phyloP scores from a whole-genome alignment of 257 asterid genomes.

The Solanum arcanum region DNA sequence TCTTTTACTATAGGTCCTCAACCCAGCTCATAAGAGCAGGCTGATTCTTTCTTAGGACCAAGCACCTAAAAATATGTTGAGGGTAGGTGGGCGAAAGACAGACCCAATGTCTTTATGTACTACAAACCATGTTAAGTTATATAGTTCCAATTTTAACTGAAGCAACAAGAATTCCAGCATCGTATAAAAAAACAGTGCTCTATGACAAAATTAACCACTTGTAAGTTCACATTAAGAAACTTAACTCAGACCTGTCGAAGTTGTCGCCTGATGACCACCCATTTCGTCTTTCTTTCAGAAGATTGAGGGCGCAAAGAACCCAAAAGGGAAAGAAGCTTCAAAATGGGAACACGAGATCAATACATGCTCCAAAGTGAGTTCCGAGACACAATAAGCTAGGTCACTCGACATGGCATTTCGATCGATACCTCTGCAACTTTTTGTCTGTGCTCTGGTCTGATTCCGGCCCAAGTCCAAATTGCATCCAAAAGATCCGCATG shows the following conservation, averaged over 20 bases:
- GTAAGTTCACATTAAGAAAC: not conserved
- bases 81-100: not conserved
- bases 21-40: not conserved
- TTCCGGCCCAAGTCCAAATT: conserved; percentile 96
- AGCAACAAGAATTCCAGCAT: not conserved
- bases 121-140: not conserved
- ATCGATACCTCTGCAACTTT: conserved; percentile 85
- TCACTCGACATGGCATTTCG: not conserved
- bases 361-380: not conserved
- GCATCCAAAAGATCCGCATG: conserved; percentile 90
- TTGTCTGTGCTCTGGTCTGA: conserved; percentile 63
- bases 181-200: not conserved
- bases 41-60: not conserved
- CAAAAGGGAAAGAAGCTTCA: conserved; percentile 89
- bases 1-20: not conserved
- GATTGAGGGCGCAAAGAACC: conserved; percentile 93
- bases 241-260: conserved; percentile 68
- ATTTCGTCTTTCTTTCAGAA: conserved; percentile 83
- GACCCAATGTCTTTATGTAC: not conserved
- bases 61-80: not conserved
- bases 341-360: not conserved
- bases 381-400: not conserved
- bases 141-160: not conserved
- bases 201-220: not conserved
- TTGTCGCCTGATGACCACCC: conserved; percentile 93